A percentile compares a stretch with the other conserved stretches of the same genome.
phyloP scores from a whole-genome alignment of 805 yeast genomes.

The Ogataea wickerhamii region DNA sequence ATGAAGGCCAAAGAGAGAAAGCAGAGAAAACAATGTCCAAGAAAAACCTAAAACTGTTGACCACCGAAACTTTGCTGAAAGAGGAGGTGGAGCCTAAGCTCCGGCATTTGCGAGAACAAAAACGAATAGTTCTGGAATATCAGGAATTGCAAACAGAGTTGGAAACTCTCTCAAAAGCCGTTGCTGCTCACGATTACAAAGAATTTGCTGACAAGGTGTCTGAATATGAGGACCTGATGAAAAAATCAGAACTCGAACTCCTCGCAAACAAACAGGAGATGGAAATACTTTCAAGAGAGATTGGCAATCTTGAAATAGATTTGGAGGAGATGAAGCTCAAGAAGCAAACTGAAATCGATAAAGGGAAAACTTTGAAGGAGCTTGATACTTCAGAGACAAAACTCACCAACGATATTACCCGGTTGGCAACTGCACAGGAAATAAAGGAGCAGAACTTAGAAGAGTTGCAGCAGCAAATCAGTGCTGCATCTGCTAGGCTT shows the following conservation, averaged over 20 bases:
- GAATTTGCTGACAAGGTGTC: constrained; percentile 38
- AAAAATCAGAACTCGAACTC: constrained; percentile 39
- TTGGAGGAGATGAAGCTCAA: constrained; percentile 48
- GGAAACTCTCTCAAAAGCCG: constrained; percentile 69
- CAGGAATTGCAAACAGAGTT: constrained; percentile 80
- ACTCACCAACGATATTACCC: constrained; percentile 59
- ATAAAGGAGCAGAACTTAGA: constrained; percentile 52
- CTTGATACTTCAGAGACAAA: constrained; percentile 57
- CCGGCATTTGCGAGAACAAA: constrained; percentile 74
- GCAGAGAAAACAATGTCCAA: constrained; percentile 90
- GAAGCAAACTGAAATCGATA: constrained; percentile 54
- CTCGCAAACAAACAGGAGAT: constrained; percentile 41
- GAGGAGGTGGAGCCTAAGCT: constrained; percentile 95
- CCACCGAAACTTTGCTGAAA: constrained; percentile 63
- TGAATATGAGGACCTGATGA: constrained; percentile 41
- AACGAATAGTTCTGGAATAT: constrained; percentile 76
- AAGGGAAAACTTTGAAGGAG: constrained; percentile 57
- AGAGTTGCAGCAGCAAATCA: constrained; percentile 46
- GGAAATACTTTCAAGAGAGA: constrained; percentile 50
- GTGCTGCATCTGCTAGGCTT: constrained; percentile 33
- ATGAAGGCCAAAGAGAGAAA: constrained; percentile 87
- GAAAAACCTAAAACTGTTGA: constrained; percentile 79
- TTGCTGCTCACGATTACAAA: constrained; percentile 72
- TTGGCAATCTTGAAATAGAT: constrained; percentile 57
- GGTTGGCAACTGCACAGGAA: constrained; percentile 61